Conservation (phyloP, 1,284 basidiomycete species). For the Sporisorium exsertum region DNA sequence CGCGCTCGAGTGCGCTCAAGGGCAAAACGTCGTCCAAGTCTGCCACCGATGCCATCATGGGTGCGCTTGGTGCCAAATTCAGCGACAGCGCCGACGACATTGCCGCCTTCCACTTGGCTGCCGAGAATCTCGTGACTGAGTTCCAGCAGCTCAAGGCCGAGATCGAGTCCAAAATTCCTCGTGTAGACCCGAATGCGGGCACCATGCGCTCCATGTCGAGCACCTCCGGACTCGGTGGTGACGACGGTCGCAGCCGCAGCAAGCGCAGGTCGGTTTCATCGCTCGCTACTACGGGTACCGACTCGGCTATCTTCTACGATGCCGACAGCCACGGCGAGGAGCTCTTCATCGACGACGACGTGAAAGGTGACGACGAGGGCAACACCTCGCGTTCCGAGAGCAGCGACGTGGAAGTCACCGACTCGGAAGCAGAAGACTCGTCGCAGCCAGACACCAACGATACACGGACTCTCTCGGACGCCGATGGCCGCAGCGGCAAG, state of each 20-base stretch:
- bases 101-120: conserved; percentile 38
- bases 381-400: conserved; percentile 47
- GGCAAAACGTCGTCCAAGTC: conserved; percentile 11
- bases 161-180: conserved; percentile 54
- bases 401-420: conserved; percentile 58
- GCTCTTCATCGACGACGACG: conserved; percentile 50
- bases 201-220: conserved; percentile 55
- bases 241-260: conserved; percentile 10
- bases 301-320: conserved; percentile 65
- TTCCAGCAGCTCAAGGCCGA: conserved; percentile 55
- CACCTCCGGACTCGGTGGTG: conserved; percentile 9
- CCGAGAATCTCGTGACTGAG: conserved; percentile 54
- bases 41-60: conserved; percentile 35
- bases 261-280: conserved; percentile 51
- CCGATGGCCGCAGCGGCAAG: conserved; percentile 9
- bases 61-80: conserved; percentile 36
- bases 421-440: conserved; percentile 68
- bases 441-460: conserved; percentile 33
- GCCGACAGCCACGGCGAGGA: conserved; percentile 59
- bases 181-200: conserved; percentile 31
- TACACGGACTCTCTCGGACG: conserved; percentile 27
- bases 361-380: conserved; percentile 45
- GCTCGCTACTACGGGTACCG: conserved; percentile 54
- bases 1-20: conserved; percentile 20
- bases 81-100: conserved; percentile 25